Base-by-base conservation (phyloP, 2,329 filamentous ascomycete genomes). In the Trichoderma koningii region DNA sequence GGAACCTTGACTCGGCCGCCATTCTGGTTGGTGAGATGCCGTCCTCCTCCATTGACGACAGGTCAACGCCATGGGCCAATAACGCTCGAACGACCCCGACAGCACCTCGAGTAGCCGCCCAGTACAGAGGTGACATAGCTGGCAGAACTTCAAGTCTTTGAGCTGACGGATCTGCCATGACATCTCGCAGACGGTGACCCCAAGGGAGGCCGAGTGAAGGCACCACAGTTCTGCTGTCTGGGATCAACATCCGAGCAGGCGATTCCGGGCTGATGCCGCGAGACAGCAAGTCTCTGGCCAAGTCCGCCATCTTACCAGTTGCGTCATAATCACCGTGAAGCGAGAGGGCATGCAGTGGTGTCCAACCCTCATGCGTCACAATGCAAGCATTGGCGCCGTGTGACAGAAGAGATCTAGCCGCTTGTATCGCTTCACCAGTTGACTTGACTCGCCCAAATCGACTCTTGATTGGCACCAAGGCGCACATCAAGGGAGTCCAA, bases 401-500 rank as follows among this genome's bases (percentile, higher is more conserved):
- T 15, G 62, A 51, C 21, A 75, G 71, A 34, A 73, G 68, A 56
- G 68, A n/a, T 12, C 59, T 64, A 7, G 70, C 68, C 14, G 66
- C 57, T 3, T 42, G 47, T 15, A 68, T 28, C 7, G 66, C 64
- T 9, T 69, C 47, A 4, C n/a, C 2, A 9, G 61, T 47, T 2
- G 50, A 65, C 19, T 67, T 67, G 5, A 7, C 38, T 9, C 55
- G 26, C 12, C 10, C 3, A 23, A 50, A n/a, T 45, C 17, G 19
- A 48, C 1, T 4, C 1, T 47, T 5, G 23, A 53, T 63, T 10
- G 66, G 70, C 10, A 59, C 47, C 2, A 75, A 57, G 7, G 73
- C 72, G 47, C 73, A 75, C 38, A 73, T 60, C 19, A 75, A 64
- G 6, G 73, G 73, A 12, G 73, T 76, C 73, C 73, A 76, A 52